Evolutionary conservation across 2,329 filamentous ascomycete genomes (phyloP).

Genomic region (Aspergillus ochraceoroseus): DNA sequence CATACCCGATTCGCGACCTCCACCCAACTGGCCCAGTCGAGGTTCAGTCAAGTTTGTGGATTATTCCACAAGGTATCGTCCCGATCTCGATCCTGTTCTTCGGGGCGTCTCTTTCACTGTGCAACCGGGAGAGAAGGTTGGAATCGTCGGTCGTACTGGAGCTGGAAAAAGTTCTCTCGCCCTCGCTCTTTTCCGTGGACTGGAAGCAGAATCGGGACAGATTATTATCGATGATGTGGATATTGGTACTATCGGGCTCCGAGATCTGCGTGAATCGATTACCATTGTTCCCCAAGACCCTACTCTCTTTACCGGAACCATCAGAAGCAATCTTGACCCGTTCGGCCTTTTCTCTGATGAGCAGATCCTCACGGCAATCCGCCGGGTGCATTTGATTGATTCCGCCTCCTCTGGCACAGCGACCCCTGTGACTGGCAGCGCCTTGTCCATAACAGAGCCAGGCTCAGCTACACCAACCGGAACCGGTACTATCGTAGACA

Average conservation of each 20-base stretch:
- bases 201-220: constrained; percentile 84
- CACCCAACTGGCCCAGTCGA: constrained; percentile 74
- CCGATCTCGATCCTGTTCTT: constrained; percentile 81
- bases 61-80: constrained; percentile 84
- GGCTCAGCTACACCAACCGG: constrained; percentile 19
- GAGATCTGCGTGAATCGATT: constrained; percentile 85
- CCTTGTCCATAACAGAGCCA: constrained; percentile 25
- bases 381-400: constrained; percentile 78
- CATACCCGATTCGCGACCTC: constrained; percentile 71
- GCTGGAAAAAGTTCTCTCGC: constrained; percentile 95
- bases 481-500: constrained; percentile 50
- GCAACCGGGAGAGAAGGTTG: constrained; percentile 80
- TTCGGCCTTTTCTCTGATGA: constrained; percentile 86
- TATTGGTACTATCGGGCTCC: constrained; percentile 82
- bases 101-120: constrained; percentile 82
- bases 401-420: constrained; percentile 34
- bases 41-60: constrained; percentile 82
- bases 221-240: constrained; percentile 91
- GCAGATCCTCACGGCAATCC: constrained; percentile 79
- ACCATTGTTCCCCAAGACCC: constrained; percentile 96
- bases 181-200: constrained; percentile 83
- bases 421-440: constrained; percentile 34
- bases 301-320: constrained; percentile 86
- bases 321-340: constrained; percentile 87
- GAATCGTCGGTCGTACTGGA: constrained; percentile 90